A percentile compares a stretch with the other conserved stretches of the same genome.
Conservation (phyloP, 208 protist genomes). For the Porcisia hertigi region DNA sequence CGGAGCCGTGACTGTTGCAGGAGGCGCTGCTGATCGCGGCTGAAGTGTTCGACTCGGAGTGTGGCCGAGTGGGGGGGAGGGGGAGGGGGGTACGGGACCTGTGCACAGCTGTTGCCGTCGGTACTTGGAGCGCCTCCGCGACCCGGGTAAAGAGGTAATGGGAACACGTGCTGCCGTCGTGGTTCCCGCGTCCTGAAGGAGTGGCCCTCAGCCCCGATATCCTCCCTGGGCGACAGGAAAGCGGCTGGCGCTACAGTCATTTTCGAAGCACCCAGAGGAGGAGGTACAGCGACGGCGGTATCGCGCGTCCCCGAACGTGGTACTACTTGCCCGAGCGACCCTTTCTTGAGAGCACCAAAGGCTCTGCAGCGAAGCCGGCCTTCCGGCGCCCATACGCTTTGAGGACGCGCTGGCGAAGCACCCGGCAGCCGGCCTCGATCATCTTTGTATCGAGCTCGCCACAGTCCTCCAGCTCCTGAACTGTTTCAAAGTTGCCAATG, state of each 20-base stretch:
- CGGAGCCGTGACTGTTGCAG: neutral
- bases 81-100: too few species aligned
- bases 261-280: neutral
- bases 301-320: neutral
- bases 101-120: neutral
- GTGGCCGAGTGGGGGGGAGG: neutral
- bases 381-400: slow-evolving; percentile 3
- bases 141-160: neutral
- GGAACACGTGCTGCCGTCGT: neutral
- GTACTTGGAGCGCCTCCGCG: neutral
- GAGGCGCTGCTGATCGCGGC: neutral
- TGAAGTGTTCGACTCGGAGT: neutral
- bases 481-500: slow-evolving; percentile 53
- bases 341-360: slow-evolving; percentile 15
- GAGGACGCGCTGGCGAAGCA: slow-evolving; percentile 24
- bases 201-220: neutral
- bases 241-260: neutral
- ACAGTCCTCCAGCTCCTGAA: slow-evolving; percentile 79
- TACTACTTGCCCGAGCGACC: neutral
- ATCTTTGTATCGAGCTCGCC: slow-evolving; percentile 53
- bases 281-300: neutral
- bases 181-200: neutral
- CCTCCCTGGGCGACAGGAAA: neutral
- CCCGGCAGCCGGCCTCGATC: slow-evolving; percentile 31
- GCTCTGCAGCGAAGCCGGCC: slow-evolving; percentile 4